A percentile compares a stretch with the other conserved stretches of the same genome.
These are phyloP conservation scores for Dalbergia cochinchinensis DNA, from an alignment of 306 rosid genomes.

Conservation along the genomic window DNA sequence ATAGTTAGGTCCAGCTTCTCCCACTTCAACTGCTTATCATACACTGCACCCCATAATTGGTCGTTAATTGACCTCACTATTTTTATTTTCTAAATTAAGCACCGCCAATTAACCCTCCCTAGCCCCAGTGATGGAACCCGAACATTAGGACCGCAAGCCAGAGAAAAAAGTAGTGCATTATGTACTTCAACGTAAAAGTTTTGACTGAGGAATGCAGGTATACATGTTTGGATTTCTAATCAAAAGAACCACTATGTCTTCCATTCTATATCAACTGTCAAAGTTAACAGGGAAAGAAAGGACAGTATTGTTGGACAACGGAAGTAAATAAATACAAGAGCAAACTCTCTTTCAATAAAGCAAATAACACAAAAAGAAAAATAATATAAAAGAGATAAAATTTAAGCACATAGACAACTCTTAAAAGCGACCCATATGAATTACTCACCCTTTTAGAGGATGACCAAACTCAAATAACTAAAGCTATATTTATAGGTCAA, in stretches of 20 bases:
- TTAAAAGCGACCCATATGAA: no score
- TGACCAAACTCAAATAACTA: no score
- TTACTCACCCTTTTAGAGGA: no score
- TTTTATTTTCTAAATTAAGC: constrained; percentile 21
- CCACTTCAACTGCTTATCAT: constrained; percentile 2
- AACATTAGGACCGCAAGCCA: background rate
- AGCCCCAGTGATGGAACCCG: no score
- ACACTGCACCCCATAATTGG: background rate
- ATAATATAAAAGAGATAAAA: no score
- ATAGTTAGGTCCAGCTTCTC: constrained; percentile 6
- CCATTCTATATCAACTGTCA: background rate
- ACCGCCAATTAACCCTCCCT: background rate
- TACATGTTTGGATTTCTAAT: background rate
- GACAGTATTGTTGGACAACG: no score
- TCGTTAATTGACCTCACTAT: background rate
- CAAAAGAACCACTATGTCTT: no score
- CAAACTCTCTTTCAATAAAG: no score
- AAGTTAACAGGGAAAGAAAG: background rate
- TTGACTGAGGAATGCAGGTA: background rate
- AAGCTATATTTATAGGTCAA: no score
- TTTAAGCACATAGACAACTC: no score
- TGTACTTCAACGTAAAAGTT: background rate
- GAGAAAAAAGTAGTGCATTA: background rate
- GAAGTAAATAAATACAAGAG: no score
- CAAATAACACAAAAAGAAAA: no score